Percentiles rank a stretch among this genome's conserved stretches.
These are phyloP conservation scores for Penicillium sp. DNA, from an alignment of 2,329 filamentous ascomycete genomes.

Conservation along the genomic window DNA sequence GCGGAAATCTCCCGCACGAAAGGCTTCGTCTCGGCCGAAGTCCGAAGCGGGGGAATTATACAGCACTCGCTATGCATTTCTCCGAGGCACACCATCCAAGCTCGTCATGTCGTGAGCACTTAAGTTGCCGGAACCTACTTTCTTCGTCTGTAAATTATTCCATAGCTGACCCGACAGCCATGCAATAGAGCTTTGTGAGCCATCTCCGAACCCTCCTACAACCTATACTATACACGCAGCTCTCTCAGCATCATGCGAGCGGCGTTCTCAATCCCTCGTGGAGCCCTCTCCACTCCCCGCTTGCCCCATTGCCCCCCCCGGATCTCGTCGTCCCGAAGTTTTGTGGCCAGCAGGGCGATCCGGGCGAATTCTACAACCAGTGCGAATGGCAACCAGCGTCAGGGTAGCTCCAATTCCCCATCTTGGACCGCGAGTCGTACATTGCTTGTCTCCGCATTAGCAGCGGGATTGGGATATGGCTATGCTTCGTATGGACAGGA, in stretches of 20 bases:
- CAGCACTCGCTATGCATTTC: slow-evolving; percentile 7
- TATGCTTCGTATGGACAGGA: slow-evolving; percentile 52
- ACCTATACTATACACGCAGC: neutral
- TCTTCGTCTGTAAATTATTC: neutral
- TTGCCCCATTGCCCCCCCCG: slow-evolving; percentile 31
- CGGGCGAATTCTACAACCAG: slow-evolving; percentile 29
- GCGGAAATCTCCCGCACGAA: slow-evolving; percentile 7
- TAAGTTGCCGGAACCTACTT: neutral
- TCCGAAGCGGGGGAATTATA: slow-evolving; percentile 22
- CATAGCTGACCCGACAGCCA: neutral
- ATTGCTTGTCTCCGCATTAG: slow-evolving; percentile 56
- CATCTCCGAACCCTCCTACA: neutral
- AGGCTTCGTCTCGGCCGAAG: slow-evolving; percentile 28
- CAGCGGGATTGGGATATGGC: slow-evolving; percentile 59
- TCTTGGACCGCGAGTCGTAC: slow-evolving; percentile 55
- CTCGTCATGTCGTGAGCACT: slow-evolving; percentile 7
- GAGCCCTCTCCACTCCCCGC: slow-evolving; percentile 38
- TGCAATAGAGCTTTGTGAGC: slow-evolving; percentile 1
- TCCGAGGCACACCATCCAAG: slow-evolving; percentile 19
- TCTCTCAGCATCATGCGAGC: slow-evolving; percentile 30
- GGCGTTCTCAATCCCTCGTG: slow-evolving; percentile 30
- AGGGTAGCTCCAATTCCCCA: slow-evolving; percentile 23
- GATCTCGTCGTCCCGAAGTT: slow-evolving; percentile 18
- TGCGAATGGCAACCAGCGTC: slow-evolving; percentile 18
- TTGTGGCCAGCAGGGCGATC: slow-evolving; percentile 17